Base-by-base conservation (phyloP, 1,284 basidiomycete genomes). In the Trichosporon inkin region DNA sequence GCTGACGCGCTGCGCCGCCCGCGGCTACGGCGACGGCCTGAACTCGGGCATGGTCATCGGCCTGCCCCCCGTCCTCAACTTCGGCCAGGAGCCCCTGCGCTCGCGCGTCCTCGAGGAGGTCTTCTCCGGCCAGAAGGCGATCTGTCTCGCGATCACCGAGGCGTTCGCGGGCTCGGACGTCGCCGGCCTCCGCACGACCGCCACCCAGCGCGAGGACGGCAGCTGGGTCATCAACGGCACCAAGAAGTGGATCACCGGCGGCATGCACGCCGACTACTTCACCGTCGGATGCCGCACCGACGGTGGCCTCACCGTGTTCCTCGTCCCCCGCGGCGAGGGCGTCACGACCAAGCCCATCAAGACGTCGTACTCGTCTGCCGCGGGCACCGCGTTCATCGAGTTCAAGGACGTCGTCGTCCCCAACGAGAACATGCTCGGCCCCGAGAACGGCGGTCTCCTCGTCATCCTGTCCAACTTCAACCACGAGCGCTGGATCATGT, bases 171-270 rank as follows among this genome's bases (percentile, higher is more conserved):
- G 93, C 6, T 91, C 89, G 65, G 92, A 96, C 73, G 91, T 97
- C 35, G 84, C 87, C 72, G 88, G 89, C 32, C 78, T 93, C 57
- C 84, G 87, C 72, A 92, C 89, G 10, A 89, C 86, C 7, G 94
- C 94, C 10, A 84, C 81, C 53, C 89, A 92, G 76, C 87, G 83
- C 37, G 85, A 88, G 66, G 92, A 95, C 71, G 92, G 90, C 52
- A 75, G 75, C 65, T 82, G 80, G 74, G 87, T 90, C 62, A 86
- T 94, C 68, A 92, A 90, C 68, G 92, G 91, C 10, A 92, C 90
- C 14, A 94, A 95, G 79, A 81, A 81, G 69, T 96, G 93, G 94
- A 97, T 97, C 71, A 94, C 93, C 41, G 96, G 94, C 69, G 91
- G 89, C 56, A 80, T 78, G 75, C 75, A 78, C 64, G 72, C 76